A percentile compares a stretch with the other conserved stretches of the same genome.
Evolutionary conservation across 164 flowering plant species (phyloP).

Genomic region (Kalanchoe fedtschenkoi): DNA sequence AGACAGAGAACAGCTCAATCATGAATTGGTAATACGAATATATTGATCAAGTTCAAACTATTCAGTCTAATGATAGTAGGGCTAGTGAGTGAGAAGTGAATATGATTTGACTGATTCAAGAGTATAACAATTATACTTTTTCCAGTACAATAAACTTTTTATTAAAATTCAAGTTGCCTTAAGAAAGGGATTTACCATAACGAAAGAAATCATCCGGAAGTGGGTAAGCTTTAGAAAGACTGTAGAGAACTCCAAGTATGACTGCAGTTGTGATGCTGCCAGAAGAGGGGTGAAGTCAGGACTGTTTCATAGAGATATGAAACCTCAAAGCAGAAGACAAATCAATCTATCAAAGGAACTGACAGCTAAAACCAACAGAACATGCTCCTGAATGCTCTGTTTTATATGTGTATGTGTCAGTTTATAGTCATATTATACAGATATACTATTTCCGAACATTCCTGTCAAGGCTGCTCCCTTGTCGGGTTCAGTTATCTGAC

Average conservation of each 20-base stretch:
- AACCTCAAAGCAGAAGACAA: not conserved
- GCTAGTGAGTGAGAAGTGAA: not conserved
- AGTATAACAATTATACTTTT: too few species aligned
- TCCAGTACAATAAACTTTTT: too few species aligned
- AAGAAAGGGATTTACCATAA: constrained; percentile 38
- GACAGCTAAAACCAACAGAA: not conserved
- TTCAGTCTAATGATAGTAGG: not conserved
- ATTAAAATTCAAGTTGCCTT: not conserved
- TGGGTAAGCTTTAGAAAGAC: constrained; percentile 48
- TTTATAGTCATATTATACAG: not conserved
- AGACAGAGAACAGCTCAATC: not conserved
- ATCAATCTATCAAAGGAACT: not conserved
- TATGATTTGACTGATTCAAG: too few species aligned
- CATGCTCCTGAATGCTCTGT: not conserved
- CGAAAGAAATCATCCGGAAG: constrained; percentile 66
- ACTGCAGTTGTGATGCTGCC: constrained; percentile 64
- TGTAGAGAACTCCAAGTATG: constrained; percentile 57
- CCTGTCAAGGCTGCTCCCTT: not conserved
- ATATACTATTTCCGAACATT: not conserved
- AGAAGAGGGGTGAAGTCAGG: constrained; percentile 9
- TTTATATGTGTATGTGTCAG: not conserved
- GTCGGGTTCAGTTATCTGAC: not conserved
- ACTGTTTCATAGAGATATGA: not conserved
- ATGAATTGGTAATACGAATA: too few species aligned
- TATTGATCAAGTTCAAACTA: not conserved